phyloP scores from a whole-genome alignment of 2,329 filamentous ascomycete genomes.

The Colletotrichum sp. region DNA sequence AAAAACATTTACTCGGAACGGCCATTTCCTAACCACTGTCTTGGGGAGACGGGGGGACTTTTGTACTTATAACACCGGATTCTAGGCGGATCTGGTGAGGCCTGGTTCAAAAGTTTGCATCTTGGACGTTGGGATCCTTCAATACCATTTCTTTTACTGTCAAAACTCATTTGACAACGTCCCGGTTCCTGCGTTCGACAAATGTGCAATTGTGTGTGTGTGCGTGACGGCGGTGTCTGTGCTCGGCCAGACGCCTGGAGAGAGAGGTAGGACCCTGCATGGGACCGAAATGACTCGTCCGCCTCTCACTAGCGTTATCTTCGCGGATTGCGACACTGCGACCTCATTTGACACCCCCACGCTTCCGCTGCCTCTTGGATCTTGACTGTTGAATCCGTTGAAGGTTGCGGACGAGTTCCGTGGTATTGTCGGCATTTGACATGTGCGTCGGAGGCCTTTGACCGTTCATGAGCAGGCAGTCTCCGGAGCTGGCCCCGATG shows the following conservation, averaged over 20 bases:
- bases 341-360: background rate
- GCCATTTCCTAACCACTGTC: slow-evolving; percentile 18
- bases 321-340: background rate
- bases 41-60: slow-evolving; percentile 20
- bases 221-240: background rate
- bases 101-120: slow-evolving; percentile 27
- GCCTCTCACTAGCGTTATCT: background rate
- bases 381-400: background rate
- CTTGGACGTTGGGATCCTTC: slow-evolving; percentile 21
- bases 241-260: background rate
- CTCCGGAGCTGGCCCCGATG: background rate
- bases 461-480: background rate
- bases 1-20: slow-evolving; percentile 6
- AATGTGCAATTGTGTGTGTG: background rate
- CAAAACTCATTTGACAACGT: background rate
- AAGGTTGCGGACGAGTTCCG: background rate
- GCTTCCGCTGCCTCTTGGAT: background rate
- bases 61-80: slow-evolving; percentile 41
- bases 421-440: background rate
- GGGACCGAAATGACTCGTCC: background rate
- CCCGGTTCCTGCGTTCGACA: background rate
- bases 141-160: slow-evolving; percentile 22
- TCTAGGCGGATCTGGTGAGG: slow-evolving; percentile 26
- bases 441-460: background rate
- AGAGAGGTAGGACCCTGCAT: background rate